Conservation (phyloP, 306 rosid genomes). For the Cucurbita pepo region DNA sequence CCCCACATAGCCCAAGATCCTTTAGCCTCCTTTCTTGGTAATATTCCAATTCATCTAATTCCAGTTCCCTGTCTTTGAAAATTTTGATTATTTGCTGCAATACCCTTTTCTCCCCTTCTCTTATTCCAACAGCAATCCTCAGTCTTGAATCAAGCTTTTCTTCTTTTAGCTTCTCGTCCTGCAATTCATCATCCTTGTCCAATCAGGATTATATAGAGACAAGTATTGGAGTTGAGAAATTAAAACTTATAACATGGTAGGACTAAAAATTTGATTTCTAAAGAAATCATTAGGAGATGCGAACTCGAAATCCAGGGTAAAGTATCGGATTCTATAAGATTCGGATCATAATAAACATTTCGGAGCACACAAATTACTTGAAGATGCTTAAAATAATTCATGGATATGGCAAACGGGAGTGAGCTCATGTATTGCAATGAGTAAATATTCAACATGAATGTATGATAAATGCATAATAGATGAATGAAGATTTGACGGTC, state of each 20-base stretch:
- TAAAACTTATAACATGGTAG: not conserved
- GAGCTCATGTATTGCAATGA: not conserved
- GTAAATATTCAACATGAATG: not conserved
- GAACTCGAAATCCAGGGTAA: not conserved
- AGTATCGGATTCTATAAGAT: not conserved
- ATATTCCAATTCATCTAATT: slow-evolving; percentile 47
- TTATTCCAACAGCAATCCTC: slow-evolving; percentile 70
- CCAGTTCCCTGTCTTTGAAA: slow-evolving; percentile 56
- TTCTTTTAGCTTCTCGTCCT: slow-evolving; percentile 69
- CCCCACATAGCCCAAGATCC: slow-evolving; percentile 95
- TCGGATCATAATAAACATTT: not conserved
- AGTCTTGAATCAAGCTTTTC: slow-evolving; percentile 42
- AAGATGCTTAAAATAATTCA: not conserved
- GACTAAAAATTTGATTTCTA: not conserved
- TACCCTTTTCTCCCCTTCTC: slow-evolving; percentile 75
- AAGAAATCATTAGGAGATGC: not conserved
- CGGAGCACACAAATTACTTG: not conserved
- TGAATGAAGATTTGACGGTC: not conserved
- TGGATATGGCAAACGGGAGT: not conserved
- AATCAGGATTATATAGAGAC: not conserved
- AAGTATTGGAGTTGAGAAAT: not conserved
- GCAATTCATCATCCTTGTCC: slow-evolving; percentile 12
- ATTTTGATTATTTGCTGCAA: slow-evolving; percentile 57
- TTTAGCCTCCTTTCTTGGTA: slow-evolving; percentile 91
- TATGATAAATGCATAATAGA: not conserved